Base-by-base conservation (phyloP, 257 asterid species). In the Fraxinus excelsior region DNA sequence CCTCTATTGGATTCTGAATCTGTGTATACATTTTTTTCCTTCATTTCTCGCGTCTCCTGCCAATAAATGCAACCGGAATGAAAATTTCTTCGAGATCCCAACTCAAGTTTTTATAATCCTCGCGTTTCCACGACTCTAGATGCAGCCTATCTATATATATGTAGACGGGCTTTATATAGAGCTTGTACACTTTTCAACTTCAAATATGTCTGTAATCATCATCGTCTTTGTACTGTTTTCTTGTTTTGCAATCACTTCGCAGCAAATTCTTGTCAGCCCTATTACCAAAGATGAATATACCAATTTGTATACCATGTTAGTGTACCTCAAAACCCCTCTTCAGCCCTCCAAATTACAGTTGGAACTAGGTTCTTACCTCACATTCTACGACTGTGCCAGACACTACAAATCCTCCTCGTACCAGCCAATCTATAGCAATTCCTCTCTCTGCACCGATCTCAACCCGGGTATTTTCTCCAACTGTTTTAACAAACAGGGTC, bases 391-490 rank as follows among this genome's bases (percentile, higher is more conserved):
- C 73, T 80, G 87, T 67, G 60, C 35, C 26, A 84, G 84, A 23
- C 87, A 83, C 19, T 77, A 83, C 82, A 80, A 80, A 25, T 80
- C 84, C 58, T 83, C 84, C 2, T 73, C 84, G 11, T 83, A 80
- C 78, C 31, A 81, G 21, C 80, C 84, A 4, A 40, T 83, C 65
- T 18, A 67, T 74, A 75, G 66, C 75, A 80, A 83, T 49, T 29
- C 82, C 12, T 76, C 84, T 4, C 84, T 83, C 5, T 73, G 84
- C 70, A 0, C 40, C 0, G 72, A 46, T 0, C 73, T 81, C 10
- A 64, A 81, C 70, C 62, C 85, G 0, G 32, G 68, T 0, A 23
- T 46, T 12, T 73, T 28, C 31, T 32, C 51, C 29, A 77, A 58
- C 58, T 81, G 85, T n/a, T 76, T 49, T 76, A 49, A 79, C 7